Percentiles rank a stretch among this genome's conserved stretches.
phyloP scores from a whole-genome alignment of 106 monocot species.

The Allium fistulosum region DNA sequence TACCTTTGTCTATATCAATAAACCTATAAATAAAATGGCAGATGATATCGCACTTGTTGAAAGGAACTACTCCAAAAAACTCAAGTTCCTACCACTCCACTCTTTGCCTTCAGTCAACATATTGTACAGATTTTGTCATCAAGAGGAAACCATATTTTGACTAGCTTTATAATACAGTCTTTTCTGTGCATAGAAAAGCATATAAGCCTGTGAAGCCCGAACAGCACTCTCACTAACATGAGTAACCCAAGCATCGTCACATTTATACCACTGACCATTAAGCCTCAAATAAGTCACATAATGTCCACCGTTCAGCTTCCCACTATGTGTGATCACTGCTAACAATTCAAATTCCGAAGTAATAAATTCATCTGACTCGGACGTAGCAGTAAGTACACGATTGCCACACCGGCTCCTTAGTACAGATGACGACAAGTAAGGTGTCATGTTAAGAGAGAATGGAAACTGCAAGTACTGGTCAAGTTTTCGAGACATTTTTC shows the following conservation, averaged over 20 bases:
- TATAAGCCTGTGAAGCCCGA: conserved; percentile 84
- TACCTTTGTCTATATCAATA: neutral
- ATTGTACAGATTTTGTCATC: conserved; percentile 6
- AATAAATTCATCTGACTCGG: conserved; percentile 32
- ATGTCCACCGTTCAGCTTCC: conserved; percentile 82
- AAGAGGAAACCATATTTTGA: conserved; percentile 23
- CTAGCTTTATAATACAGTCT: conserved; percentile 64
- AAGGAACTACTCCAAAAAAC: conserved; percentile 48
- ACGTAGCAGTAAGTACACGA: conserved; percentile 48
- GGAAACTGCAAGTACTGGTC: conserved; percentile 88
- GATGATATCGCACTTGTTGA: conserved; percentile 3
- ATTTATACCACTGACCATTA: conserved; percentile 84
- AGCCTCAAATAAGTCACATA: conserved; percentile 78
- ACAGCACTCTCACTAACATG: conserved; percentile 66
- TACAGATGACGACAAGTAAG: conserved; percentile 78
- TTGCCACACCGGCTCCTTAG: conserved; percentile 73
- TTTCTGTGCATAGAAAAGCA: conserved; percentile 95
- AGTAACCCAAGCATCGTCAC: conserved; percentile 91
- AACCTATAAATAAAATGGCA: conserved; percentile 1
- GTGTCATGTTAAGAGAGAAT: conserved; percentile 69
- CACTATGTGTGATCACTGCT: conserved; percentile 86
- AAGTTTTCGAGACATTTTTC: conserved; percentile 74
- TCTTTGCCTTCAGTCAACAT: neutral
- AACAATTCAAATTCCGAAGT: conserved; percentile 86
- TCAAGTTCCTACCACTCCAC: conserved; percentile 15